Conservation (phyloP, 1,139 yeast species). For the Magnusiomyces suaveolens region DNA sequence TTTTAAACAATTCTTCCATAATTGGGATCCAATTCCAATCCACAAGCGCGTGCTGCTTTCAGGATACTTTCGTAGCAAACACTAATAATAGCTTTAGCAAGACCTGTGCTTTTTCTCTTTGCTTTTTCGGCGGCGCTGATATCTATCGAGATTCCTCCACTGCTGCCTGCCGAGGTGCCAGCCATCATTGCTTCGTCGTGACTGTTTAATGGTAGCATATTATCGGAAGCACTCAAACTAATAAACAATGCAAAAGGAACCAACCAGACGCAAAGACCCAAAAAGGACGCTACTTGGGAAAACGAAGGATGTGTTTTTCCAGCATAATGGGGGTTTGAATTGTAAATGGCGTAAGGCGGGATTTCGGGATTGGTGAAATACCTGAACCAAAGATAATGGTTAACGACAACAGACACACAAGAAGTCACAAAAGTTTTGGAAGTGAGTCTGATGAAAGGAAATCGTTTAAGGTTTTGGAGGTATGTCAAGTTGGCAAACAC, state of each 20-base stretch:
- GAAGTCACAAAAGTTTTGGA: constrained; percentile 61
- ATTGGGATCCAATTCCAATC: constrained; percentile 51
- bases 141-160: constrained; percentile 19
- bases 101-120: constrained; percentile 39
- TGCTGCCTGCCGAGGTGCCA: constrained; percentile 17
- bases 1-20: constrained; percentile 2
- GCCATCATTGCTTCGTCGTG: constrained; percentile 3
- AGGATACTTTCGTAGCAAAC: constrained; percentile 43
- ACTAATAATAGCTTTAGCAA: constrained; percentile 59
- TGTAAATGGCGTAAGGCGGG: constrained; percentile 35
- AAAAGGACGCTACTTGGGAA: constrained; percentile 84
- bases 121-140: constrained; percentile 29
- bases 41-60: constrained; percentile 43
- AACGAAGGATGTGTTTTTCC: constrained; percentile 69
- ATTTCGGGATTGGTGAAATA: constrained; percentile 63
- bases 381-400: constrained; percentile 86
- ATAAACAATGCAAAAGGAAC: constrained; percentile 89
- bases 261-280: constrained; percentile 89
- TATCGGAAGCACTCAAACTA: constrained; percentile 86
- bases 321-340: constrained; percentile 27
- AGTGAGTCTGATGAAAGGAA: constrained; percentile 73
- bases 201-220: constrained; percentile 52
- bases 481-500: constrained; percentile 63
- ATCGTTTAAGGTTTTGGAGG: constrained; percentile 61
- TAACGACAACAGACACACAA: constrained; percentile 62